Evolutionary conservation across 805 yeast genomes (phyloP), one percentile per base, ranked within the genome.

Genomic region (Kodamaea restingae): DNA sequence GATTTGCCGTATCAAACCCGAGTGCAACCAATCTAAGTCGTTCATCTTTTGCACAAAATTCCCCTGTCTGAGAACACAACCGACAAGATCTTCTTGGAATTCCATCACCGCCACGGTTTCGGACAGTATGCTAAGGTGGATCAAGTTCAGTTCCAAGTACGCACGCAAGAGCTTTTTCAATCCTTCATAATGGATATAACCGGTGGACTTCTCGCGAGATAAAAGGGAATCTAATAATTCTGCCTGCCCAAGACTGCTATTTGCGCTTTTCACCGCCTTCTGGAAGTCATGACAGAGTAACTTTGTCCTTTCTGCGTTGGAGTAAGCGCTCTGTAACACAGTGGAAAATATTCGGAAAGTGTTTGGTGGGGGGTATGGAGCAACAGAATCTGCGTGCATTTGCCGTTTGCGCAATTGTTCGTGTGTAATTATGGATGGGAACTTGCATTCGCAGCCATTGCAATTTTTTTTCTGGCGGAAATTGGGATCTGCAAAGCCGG

Each of bases 21-120:
- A 14, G 15, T 40, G 39, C 4, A 53, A 15, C 56, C 52, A 49
- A 36, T 54, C 44, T 2, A 52, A 7, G 9, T 41, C 35, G 38
- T 46, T 45, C 49, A 55, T 53, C 36, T 52, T 45, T 4, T 35
- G 46, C 6, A 51, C 50, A 28, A 55, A 58, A 29, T 48, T 36
- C 30, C 45, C 56, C 38, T 56, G 61, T 20, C 57, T 31, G 9
- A 46, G 6, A 6, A 55, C 52, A 37, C 51, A 50, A 1, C 54
- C 56, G 8, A 56, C 62, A 28, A 58, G 46, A 36, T 58, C 61
- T 31, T 52, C 61, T 6, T 37, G 31, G 4, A 50, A 15, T 17
- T 38, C 41, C 14, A 38, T 20, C 3, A 21, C 22, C 9, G 37
- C n/a, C n/a, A n/a, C 21, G 15, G 31, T 14, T n/a, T 14, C 25